Evolutionary conservation across 225 moss, liverwort and hornwort species (phyloP).

Genomic region (Pseudoscleropodium purum): DNA sequence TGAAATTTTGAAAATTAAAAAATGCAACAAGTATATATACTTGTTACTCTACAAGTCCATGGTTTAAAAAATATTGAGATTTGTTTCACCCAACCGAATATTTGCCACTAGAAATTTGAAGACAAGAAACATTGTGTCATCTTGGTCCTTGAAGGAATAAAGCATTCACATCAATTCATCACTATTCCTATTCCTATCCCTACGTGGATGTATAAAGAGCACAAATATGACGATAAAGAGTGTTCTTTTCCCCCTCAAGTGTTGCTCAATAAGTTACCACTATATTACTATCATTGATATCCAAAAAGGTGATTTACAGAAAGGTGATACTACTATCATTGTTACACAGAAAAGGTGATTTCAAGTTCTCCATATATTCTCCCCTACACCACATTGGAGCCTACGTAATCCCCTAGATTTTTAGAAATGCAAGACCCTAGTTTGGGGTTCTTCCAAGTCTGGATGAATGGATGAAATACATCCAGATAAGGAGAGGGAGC

Average conservation of each 20-base stretch:
- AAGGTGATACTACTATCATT: not conserved
- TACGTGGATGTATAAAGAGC: not conserved
- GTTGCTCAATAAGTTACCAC: not conserved
- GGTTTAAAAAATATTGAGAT: no score
- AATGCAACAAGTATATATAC: no score
- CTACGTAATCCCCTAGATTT: not conserved
- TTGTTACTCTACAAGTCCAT: no score
- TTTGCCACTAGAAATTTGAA: no score
- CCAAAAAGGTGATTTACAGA: not conserved
- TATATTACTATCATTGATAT: not conserved
- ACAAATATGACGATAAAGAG: not conserved
- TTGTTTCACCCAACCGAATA: no score
- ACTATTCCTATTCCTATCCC: not conserved
- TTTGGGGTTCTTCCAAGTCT: no score
- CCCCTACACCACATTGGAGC: no score
- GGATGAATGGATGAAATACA: not conserved
- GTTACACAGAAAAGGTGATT: not conserved
- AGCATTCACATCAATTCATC: not conserved
- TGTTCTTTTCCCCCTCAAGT: not conserved
- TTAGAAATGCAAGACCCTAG: fast-evolving
- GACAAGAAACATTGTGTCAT: no score
- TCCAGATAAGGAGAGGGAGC: fast-evolving
- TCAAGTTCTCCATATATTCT: fast-evolving
- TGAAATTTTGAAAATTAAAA: no score
- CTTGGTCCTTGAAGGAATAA: no score